A percentile compares a stretch with the other conserved stretches of the same genome.
These are phyloP conservation scores for Glycyrrhiza uralensis DNA, from an alignment of 306 rosid species.

Conservation along the genomic window DNA sequence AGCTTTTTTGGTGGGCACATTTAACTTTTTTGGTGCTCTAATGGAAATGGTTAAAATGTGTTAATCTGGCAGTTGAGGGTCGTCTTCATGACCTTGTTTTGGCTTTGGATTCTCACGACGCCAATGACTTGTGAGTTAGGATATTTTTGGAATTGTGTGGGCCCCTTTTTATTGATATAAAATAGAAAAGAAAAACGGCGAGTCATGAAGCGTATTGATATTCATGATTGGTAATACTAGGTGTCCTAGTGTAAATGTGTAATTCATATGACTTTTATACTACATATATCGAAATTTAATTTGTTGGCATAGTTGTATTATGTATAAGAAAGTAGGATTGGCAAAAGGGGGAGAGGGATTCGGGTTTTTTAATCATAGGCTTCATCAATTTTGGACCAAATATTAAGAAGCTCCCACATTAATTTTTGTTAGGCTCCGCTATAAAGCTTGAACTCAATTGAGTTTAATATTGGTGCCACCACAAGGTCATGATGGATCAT, in stretches of 20 bases:
- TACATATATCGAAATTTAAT: background rate
- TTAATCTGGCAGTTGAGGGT: constrained; percentile 53
- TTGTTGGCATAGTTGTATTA: background rate
- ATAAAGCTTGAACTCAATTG: background rate
- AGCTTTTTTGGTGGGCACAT: constrained; percentile 36
- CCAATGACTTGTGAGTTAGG: constrained; percentile 30
- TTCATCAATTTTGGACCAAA: constrained; percentile 13
- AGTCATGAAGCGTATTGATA: constrained; percentile 21
- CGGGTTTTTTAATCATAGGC: constrained; percentile 6
- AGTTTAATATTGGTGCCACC: background rate
- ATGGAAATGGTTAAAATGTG: constrained; percentile 23
- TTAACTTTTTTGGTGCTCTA: constrained; percentile 19
- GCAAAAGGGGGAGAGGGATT: background rate
- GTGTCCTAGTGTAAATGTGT: background rate
- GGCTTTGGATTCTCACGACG: constrained; percentile 44
- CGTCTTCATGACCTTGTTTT: constrained; percentile 45
- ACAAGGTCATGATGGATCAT: constrained; percentile 8
- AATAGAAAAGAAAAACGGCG: constrained; percentile 3
- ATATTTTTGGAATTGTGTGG: constrained; percentile 25
- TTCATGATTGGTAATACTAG: constrained; percentile 9
- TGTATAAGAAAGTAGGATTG: background rate
- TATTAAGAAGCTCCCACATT: background rate
- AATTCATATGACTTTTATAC: background rate
- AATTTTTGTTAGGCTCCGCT: constrained; percentile 16
- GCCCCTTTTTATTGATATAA: background rate